phyloP scores from a whole-genome alignment of 306 rosid genomes.

The Casuarina equisetifolia region DNA sequence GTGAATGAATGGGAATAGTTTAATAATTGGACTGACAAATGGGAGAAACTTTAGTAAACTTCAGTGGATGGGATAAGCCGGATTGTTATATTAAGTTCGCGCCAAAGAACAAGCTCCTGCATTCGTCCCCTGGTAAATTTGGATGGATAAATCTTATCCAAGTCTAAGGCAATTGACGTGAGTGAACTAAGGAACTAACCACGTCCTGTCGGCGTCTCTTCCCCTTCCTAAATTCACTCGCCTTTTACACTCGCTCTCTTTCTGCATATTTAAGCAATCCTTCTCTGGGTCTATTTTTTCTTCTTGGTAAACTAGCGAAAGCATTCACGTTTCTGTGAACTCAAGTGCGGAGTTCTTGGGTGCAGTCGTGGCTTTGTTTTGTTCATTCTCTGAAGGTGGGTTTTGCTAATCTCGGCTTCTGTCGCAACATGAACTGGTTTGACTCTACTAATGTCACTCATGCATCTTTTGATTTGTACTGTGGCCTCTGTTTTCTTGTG shows the following conservation, averaged over 20 bases:
- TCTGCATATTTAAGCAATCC: not conserved
- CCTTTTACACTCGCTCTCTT: not conserved
- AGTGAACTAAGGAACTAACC: not conserved
- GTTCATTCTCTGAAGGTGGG: slow-evolving; percentile 23
- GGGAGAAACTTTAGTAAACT: not conserved
- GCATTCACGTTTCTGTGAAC: not conserved
- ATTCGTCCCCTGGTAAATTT: not conserved
- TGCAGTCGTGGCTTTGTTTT: slow-evolving; percentile 5
- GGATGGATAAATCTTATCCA: slow-evolving; percentile 13
- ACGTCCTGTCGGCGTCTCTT: not conserved
- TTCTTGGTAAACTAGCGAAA: not conserved
- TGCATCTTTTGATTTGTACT: not conserved
- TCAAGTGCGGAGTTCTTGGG: slow-evolving; percentile 2
- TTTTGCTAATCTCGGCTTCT: not conserved
- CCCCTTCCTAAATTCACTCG: not conserved
- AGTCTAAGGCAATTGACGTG: slow-evolving; percentile 11
- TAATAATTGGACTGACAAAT: not conserved
- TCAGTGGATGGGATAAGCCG: not conserved
- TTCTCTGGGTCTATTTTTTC: slow-evolving; percentile 4
- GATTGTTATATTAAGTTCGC: slow-evolving; percentile 30
- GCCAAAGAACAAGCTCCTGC: slow-evolving; percentile 25
- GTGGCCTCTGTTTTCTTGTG: not conserved
- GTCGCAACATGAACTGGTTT: not conserved
- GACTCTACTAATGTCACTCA: not conserved
- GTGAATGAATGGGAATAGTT: not conserved